A percentile compares a stretch with the other conserved stretches of the same genome.
Conservation (phyloP, 768 basidiomycete genomes). For the Podaxis mareebaensis region DNA sequence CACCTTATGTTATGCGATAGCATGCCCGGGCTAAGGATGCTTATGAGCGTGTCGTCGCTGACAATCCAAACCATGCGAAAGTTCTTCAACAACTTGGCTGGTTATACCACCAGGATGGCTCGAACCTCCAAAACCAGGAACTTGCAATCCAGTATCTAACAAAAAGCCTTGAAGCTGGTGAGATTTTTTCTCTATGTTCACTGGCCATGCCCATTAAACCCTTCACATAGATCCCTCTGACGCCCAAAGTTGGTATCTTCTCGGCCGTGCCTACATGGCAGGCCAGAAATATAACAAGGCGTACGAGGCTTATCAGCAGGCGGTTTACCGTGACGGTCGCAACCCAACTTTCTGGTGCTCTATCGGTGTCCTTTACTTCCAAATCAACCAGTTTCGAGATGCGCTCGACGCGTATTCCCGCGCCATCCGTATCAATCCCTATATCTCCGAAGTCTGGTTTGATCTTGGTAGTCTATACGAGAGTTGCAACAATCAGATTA, state of each 20-base stretch:
- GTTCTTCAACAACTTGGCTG: conserved; percentile 98
- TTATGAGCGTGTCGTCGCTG: conserved; percentile 91
- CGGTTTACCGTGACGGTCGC: conserved; percentile 97
- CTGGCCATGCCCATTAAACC: conserved; percentile 5
- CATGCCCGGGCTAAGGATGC: conserved; percentile 90
- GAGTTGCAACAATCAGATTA: conserved; percentile 98
- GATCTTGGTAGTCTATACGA: conserved; percentile 97
- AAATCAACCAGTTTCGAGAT: conserved; percentile 99
- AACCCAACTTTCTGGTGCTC: conserved; percentile 99
- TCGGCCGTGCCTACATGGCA: conserved; percentile 98
- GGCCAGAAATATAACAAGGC: conserved; percentile 99
- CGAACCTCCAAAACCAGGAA: conserved; percentile 95
- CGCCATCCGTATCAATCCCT: conserved; percentile 98
- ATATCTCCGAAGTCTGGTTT: conserved; percentile 95
- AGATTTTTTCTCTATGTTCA: conserved; percentile 26
- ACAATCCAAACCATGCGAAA: conserved; percentile 94
- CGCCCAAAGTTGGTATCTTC: conserved; percentile 98
- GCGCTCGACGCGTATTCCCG: conserved; percentile 98
- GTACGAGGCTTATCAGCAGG: conserved; percentile 99
- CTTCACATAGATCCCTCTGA: conserved; percentile 77
- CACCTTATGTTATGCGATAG: conserved; percentile 39
- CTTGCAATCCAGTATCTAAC: conserved; percentile 92
- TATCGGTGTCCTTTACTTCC: conserved; percentile 98
- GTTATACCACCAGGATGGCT: conserved; percentile 95
- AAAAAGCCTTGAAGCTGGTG: conserved; percentile 92